These are phyloP conservation scores for Lepiota subincarnata DNA, from an alignment of 768 basidiomycete genomes.

Conservation along the genomic window DNA sequence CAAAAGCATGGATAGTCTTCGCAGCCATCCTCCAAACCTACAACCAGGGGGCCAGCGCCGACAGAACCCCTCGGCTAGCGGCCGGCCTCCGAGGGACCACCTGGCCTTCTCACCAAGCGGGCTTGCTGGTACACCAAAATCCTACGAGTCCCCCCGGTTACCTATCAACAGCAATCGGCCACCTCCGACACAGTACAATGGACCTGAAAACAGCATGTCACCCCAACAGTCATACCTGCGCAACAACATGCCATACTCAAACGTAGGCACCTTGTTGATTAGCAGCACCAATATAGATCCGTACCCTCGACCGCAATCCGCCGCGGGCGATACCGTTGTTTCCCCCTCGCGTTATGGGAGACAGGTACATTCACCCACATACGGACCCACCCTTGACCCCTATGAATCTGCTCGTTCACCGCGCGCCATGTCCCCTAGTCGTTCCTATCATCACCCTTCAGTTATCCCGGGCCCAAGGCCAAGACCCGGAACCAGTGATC, in stretches of 20 bases:
- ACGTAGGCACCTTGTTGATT: background rate
- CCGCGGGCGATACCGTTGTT: slow-evolving; percentile 42
- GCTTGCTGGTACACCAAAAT: slow-evolving; percentile 34
- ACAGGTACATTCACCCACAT: slow-evolving; percentile 34
- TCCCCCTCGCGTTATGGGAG: slow-evolving; percentile 34
- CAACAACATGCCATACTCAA: slow-evolving; percentile 14
- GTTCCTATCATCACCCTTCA: slow-evolving; percentile 24
- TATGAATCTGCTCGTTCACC: slow-evolving; percentile 36
- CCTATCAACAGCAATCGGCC: slow-evolving; percentile 10
- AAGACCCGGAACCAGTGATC: slow-evolving; percentile 27
- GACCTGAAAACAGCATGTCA: slow-evolving; percentile 8
- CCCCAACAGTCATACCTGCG: slow-evolving; percentile 12
- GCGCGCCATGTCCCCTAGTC: slow-evolving; percentile 35
- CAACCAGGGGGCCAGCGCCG: slow-evolving; percentile 20
- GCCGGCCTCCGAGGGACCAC: slow-evolving; percentile 7
- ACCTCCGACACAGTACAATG: slow-evolving; percentile 11
- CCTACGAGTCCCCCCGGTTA: slow-evolving; percentile 36
- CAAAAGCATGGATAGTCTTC: slow-evolving; percentile 61
- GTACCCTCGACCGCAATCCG: slow-evolving; percentile 60
- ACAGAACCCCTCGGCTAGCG: slow-evolving; percentile 4
- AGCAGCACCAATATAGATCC: slow-evolving; percentile 37
- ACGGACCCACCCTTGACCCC: slow-evolving; percentile 28
- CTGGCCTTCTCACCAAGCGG: slow-evolving; percentile 18
- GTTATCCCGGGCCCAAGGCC: slow-evolving; percentile 27
- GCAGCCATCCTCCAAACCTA: slow-evolving; percentile 24